Conservation (phyloP, 345 rosid genomes). For the Acer saccharum region DNA sequence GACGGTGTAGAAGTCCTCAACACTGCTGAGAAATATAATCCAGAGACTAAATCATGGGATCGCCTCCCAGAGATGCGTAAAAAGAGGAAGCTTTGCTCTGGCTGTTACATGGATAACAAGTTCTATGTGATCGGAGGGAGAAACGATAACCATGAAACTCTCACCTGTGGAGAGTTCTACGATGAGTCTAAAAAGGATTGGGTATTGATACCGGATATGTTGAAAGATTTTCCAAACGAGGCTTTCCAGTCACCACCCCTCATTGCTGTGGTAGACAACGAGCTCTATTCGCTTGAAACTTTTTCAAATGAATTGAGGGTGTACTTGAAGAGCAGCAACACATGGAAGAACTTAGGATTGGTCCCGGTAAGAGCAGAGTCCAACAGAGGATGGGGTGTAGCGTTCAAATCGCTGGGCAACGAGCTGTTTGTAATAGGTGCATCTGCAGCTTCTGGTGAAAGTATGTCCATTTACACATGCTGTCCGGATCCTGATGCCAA, state of each 20-base stretch:
- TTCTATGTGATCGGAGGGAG: constrained; percentile 81
- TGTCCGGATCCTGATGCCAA: constrained; percentile 37
- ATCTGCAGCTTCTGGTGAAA: constrained; percentile 39
- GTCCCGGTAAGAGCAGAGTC: constrained; percentile 81
- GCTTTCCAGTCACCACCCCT: constrained; percentile 78
- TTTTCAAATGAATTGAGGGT: constrained; percentile 65
- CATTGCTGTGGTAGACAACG: constrained; percentile 64
- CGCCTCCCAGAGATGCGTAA: constrained; percentile 54
- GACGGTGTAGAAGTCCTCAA: constrained; percentile 42
- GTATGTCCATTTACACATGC: constrained; percentile 79
- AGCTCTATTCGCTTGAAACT: constrained; percentile 74
- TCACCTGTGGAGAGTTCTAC: constrained; percentile 77
- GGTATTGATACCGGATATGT: constrained; percentile 62
- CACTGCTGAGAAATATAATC: constrained; percentile 69
- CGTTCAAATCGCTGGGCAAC: constrained; percentile 85
- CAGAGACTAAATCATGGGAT: constrained; percentile 69
- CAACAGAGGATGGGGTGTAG: constrained; percentile 86
- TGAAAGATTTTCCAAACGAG: constrained; percentile 49
- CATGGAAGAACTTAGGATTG: constrained; percentile 73
- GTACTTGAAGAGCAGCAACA: constrained; percentile 54
- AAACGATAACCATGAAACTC: constrained; percentile 44
- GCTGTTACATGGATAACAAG: constrained; percentile 72
- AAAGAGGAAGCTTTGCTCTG: constrained; percentile 61
- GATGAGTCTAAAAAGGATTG: constrained; percentile 52
- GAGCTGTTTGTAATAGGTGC: constrained; percentile 82